Base-by-base conservation (phyloP, 805 yeast genomes). In the Ogataea salicorniae region DNA sequence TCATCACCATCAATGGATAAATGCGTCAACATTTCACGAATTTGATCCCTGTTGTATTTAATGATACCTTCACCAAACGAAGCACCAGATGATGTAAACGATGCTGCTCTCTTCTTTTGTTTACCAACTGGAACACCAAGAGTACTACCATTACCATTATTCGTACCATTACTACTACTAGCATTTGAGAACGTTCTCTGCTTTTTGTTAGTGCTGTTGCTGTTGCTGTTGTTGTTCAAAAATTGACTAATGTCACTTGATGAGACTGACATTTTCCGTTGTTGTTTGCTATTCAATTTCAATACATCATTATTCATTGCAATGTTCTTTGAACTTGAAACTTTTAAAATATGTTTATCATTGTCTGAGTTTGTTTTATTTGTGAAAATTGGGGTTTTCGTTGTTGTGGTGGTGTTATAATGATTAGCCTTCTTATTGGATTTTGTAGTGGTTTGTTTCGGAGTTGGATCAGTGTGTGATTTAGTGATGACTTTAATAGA, bases 21-120 rank as follows among this genome's bases (percentile, higher is more conserved):
- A n/a, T 52, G 52, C 36, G 57, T 52, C 17, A 65, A 44, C 69
- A 65, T 65, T 42, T 62, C 67, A 17, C 66, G 47, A 18, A 65
- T 63, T 48, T 65, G 69, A 31, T 55, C 57, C 33, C 69, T 50
- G 45, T 58, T 63, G 46, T 61, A 65, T 49, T 63, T 64, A 38
- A 65, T 62, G 22, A 65, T 65, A 5, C 69, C 69, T 46, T 65
- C 69, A 17, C 69, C 69, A 48, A 65, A 65, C 14, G 68, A 64
- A 16, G 61, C 59, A 26, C 69, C 69, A 1, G 67, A 62, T 2
- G 69, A 64, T n/a, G 69, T 65, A 38, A 65, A 62, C 5, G 67
- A 62, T 0, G 68, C 60, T 6, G 54, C 49, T 31, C 59, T 47
- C 22, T 37, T 41, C 7, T 39, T 38, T n/a, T 36, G 26, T 37